These are phyloP conservation scores for Fusarium sublunatum DNA, from an alignment of 2,329 filamentous ascomycete species.

Conservation along the genomic window DNA sequence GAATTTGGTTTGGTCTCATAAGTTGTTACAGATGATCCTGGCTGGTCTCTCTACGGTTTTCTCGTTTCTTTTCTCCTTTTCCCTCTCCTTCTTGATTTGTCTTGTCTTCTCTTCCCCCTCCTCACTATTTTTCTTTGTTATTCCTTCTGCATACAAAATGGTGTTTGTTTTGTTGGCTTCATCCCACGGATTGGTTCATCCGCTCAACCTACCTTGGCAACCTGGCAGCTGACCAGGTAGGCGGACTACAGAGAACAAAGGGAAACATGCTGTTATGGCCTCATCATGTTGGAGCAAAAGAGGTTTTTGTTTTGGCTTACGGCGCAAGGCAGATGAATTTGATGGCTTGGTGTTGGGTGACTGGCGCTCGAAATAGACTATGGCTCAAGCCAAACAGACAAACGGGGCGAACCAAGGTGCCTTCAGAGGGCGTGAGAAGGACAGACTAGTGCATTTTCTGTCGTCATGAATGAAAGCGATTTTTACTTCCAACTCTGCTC, in stretches of 20 bases:
- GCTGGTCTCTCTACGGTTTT: conserved; percentile 17
- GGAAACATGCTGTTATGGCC: conserved; percentile 25
- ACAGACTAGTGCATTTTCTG: conserved; percentile 6
- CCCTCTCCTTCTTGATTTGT: conserved; percentile 5
- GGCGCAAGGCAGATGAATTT: conserved; percentile 39
- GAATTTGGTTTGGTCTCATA: conserved; percentile 16
- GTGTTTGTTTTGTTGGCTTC: conserved; percentile 18
- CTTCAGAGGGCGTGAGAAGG: conserved; percentile 8
- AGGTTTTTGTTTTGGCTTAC: conserved; percentile 32
- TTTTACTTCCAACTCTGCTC: conserved; percentile 12
- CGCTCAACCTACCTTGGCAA: conserved; percentile 2
- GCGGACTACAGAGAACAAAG: conserved; percentile 18
- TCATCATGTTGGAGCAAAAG: conserved; percentile 31
- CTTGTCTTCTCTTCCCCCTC: not conserved
- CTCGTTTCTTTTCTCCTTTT: conserved; percentile 14
- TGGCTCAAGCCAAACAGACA: conserved; percentile 39
- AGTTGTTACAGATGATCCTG: conserved; percentile 17
- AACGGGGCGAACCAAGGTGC: conserved; percentile 26
- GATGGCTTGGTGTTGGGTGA: conserved; percentile 29
- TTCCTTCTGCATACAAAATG: conserved; percentile 24
- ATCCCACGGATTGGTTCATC: conserved; percentile 7
- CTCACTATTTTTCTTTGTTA: conserved; percentile 5
- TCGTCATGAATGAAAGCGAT: conserved; percentile 15
- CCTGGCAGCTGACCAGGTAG: conserved; percentile 8
- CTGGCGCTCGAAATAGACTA: conserved; percentile 42